Base-by-base conservation (phyloP, 2,329 filamentous ascomycete species). In the Trichoderma lentiforme region DNA sequence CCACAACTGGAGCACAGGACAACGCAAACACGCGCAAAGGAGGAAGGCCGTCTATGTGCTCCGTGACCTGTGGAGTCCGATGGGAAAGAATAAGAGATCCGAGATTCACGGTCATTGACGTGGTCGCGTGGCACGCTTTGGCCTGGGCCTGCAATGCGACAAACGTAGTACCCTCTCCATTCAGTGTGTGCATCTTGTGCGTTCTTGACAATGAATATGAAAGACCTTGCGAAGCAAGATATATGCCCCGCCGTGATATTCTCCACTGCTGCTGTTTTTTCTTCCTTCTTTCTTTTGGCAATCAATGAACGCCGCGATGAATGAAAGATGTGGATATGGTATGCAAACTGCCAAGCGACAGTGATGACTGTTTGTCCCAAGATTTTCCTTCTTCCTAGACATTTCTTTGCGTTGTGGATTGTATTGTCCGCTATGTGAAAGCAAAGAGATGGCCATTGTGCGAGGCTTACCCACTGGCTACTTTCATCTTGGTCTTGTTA, bases 231-330 rank as follows among this genome's bases (percentile, higher is more conserved):
- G 51, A 47, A 5, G 15, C 15, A 15, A 36, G 2, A 12, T 51
- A 32, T 32, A 18, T 30, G 65, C 65, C 34, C 65, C 36, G 65
- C 65, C n/a, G 12, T 43, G n/a, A n/a, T 60, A 68, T 68, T 68
- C 53, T 68, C 65, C 65, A 58, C 65, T 34, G 18, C 64, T 15
- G 11, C 28, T 67, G 63, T 7, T 36, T 62, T 62, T 60, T 60
- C 18, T 58, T 32, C 15, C 26, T 34, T 34, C 6, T 32, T 60
- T 21, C 21, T 47, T 63, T 7, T 21, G 0, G 39, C 18, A n/a
- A 43, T 43, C 39, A 43, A 43, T n/a, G 39, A 21, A 68, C 8
- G 53, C 7, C 53, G 26, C 47, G 18, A 18, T 68, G 53, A 68
- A 68, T 68, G 36, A 24, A 30, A 1, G 11, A 34, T 36, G 65